Base-by-base conservation (phyloP, 805 yeast genomes). In the Cyberlindnera euphorbiae region DNA sequence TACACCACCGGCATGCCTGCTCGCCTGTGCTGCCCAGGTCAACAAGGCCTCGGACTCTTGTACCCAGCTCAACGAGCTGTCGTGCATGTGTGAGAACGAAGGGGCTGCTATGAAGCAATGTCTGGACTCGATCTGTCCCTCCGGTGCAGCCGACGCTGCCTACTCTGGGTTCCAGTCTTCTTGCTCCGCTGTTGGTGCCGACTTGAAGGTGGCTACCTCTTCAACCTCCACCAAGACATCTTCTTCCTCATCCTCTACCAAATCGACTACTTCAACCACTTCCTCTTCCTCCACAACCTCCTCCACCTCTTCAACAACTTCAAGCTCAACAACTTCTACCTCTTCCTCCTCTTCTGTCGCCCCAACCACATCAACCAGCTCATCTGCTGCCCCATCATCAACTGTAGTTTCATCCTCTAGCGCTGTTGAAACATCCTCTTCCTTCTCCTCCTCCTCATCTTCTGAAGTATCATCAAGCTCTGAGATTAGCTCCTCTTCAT, bases 1-100 rank as follows among this genome's bases (percentile, higher is more conserved):
- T 36, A 69, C 89, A 38, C 93, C 96, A 35, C 96, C 96, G 42
- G 96, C 96, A 26, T 88, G 96, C 70, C 66, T 88, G 47, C 69
- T 88, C 59, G 94, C 95, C 28, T 87, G 96, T 74, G 90, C 84
- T 39, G 73, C 86, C 40, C 70, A 75, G 52, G 89, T 82, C 38
- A 68, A 72, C 45, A 73, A 73, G 58, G 44, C 48, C 6, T 69
- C 78, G 11, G 61, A 75, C 28, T 42, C 64, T 32, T 83, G 93
- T 62, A 49, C 64, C 40, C 66, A 78, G 36, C 60, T 86, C 58
- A 73, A 73, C 57, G 76, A 82, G 53, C 66, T 85, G 47, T 49
- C 64, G 30, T 87, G 95, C 68, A 63, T 83, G 50, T 84, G 95
- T 63, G 59, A 70, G 27, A 66, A 66, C 35, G 77, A 82, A 50